Evolutionary conservation across 2,329 filamentous ascomycete species (phyloP).

Genomic region (Botrytis tulipae): DNA sequence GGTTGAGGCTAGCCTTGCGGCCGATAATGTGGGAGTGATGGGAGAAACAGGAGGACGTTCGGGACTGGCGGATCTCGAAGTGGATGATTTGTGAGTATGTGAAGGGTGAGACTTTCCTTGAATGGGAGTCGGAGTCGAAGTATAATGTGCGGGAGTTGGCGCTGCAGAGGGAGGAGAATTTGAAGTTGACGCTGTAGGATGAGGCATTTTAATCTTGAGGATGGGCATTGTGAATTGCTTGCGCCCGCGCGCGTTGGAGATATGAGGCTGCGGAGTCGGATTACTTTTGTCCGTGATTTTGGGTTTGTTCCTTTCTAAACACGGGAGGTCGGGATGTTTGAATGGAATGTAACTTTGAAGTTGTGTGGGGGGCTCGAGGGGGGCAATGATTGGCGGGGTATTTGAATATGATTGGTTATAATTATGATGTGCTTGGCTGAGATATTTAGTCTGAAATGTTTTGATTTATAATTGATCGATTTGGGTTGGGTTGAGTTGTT

Average conservation of each 20-base stretch:
- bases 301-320: conserved; percentile 1
- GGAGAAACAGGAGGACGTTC: conserved; percentile 36
- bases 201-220: conserved; percentile 21
- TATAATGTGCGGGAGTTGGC: not conserved
- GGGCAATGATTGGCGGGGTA: conserved; percentile 1
- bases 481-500: not conserved
- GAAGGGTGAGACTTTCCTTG: not conserved
- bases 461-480: not conserved
- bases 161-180: not conserved
- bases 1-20: conserved; percentile 27
- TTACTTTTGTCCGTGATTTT: conserved; percentile 6
- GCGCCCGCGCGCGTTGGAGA: not conserved
- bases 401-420: not conserved
- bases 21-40: conserved; percentile 34
- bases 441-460: not conserved
- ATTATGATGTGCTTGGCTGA: not conserved
- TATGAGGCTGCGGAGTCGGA: conserved; percentile 13
- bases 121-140: not conserved
- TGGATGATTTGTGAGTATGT: not conserved
- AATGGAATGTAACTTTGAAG: conserved; percentile 4
- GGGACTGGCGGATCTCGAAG: conserved; percentile 32
- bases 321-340: conserved; percentile 2
- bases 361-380: not conserved
- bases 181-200: conserved; percentile 6
- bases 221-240: conserved; percentile 16